Evolutionary conservation across 1,139 yeast genomes (phyloP).

Genomic region (Pneumocystis oryctolagi): DNA sequence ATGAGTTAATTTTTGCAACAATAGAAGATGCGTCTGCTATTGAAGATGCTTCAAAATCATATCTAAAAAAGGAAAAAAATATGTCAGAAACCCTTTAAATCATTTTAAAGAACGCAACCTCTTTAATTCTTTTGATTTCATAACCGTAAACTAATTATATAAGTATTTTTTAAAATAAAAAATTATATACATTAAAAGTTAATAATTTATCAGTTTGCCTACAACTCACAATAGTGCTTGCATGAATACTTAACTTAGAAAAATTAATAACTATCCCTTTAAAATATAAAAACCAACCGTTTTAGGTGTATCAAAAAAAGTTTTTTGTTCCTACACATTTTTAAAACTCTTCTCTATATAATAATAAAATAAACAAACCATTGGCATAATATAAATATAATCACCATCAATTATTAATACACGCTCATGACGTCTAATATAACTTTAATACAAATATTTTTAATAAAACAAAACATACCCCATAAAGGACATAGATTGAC

Average conservation of each 20-base stretch:
- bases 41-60: constrained; percentile 26
- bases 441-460: neutral
- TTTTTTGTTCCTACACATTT: constrained; percentile 34
- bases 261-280: neutral
- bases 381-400: constrained; percentile 76
- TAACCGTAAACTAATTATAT: constrained; percentile 43
- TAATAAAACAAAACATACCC: constrained; percentile 20
- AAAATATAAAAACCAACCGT: constrained; percentile 26
- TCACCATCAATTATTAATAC: constrained; percentile 85
- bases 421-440: constrained; percentile 47
- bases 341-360: neutral
- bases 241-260: constrained; percentile 52
- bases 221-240: constrained; percentile 59
- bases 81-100: neutral
- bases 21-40: constrained; percentile 55
- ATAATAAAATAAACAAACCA: constrained; percentile 19
- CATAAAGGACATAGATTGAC: constrained; percentile 71
- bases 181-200: constrained; percentile 37
- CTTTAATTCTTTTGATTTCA: constrained; percentile 50
- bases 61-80: constrained; percentile 64
- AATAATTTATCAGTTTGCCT: constrained; percentile 67
- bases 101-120: constrained; percentile 24
- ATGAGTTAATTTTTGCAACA: constrained; percentile 41
- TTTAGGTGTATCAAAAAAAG: constrained; percentile 57
- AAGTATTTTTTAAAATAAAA: neutral